These are phyloP conservation scores for Ophiostoma australiae DNA, from an alignment of 2,329 filamentous ascomycete genomes.

Conservation along the genomic window DNA sequence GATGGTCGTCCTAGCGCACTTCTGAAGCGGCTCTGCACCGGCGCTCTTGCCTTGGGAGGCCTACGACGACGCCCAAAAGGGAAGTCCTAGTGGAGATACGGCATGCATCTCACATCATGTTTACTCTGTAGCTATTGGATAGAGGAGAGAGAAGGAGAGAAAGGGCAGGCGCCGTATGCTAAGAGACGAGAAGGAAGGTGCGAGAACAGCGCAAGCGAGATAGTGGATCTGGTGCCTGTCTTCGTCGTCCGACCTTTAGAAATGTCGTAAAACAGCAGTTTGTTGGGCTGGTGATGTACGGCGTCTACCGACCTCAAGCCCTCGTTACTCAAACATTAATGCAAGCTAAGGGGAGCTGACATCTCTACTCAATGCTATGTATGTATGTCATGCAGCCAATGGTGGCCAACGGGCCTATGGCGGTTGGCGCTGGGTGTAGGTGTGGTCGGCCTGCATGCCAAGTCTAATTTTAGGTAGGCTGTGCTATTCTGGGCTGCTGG, in stretches of 20 bases:
- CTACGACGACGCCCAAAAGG: conserved; percentile 16
- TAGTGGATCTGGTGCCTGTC: neutral
- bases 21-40: neutral
- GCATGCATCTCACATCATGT: neutral
- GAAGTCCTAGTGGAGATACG: neutral
- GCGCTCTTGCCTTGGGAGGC: neutral
- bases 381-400: neutral
- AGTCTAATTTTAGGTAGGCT: conserved; percentile 23
- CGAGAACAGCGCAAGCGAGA: neutral
- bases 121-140: no score
- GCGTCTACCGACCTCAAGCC: neutral
- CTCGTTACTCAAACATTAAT: neutral
- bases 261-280: neutral
- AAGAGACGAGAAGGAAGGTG: neutral
- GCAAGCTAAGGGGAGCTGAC: neutral
- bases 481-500: conserved; percentile 15
- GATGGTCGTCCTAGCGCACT: neutral
- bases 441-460: conserved; percentile 16
- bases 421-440: neutral
- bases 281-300: neutral
- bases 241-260: neutral
- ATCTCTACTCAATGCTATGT: neutral
- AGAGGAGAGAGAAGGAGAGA: neutral
- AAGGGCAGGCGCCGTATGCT: neutral
- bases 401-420: neutral